Conservation (phyloP, 345 rosid genomes). For the Citrus hindsii region DNA sequence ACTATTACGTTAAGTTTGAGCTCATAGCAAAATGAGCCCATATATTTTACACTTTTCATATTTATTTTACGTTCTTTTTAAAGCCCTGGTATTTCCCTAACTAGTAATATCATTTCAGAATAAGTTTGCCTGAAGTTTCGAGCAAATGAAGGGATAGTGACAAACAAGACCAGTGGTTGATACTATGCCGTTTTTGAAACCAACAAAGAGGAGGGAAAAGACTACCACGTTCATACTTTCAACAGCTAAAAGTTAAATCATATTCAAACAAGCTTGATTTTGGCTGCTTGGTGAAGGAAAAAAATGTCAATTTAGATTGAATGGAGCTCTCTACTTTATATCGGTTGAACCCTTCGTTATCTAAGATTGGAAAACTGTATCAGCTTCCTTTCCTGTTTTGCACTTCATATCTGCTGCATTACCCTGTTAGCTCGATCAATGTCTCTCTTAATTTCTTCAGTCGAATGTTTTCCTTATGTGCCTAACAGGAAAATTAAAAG, state of each 20-base stretch:
- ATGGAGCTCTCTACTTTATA: neutral
- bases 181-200: neutral
- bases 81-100: neutral
- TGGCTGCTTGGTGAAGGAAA: neutral
- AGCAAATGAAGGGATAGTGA: neutral
- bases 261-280: neutral
- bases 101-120: neutral
- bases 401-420: neutral
- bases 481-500: constrained; percentile 17
- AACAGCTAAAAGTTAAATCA: neutral
- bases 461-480: constrained; percentile 29
- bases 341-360: neutral
- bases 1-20: neutral
- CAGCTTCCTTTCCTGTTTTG: constrained; percentile 6
- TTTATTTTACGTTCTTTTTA: too few relatives aligned
- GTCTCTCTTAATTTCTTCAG: constrained; percentile 35
- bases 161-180: neutral
- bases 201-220: neutral
- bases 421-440: constrained; percentile 26
- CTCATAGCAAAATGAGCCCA: neutral
- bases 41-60: neutral
- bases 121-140: neutral
- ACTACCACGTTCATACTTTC: neutral
- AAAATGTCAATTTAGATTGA: constrained; percentile 2
- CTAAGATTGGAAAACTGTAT: neutral